Evolutionary conservation across 1,284 basidiomycete genomes (phyloP), one percentile per base, ranked within the genome.

Genomic region (Fomitiporia mediterranea): DNA sequence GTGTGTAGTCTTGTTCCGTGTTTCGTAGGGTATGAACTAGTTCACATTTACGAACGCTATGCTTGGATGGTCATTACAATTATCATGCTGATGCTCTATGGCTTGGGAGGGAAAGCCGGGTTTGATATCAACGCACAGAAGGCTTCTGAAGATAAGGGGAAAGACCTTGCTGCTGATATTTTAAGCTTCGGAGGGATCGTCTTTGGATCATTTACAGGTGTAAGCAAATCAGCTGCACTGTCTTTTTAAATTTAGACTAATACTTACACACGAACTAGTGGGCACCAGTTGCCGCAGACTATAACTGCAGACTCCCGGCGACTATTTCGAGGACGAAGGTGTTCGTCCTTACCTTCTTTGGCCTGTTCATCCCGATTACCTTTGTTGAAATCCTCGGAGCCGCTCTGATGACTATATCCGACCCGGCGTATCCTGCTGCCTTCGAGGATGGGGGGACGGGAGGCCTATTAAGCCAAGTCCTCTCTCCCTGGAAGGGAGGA

Each of bases 11-110:
- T 79, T 23, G 66, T 79, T n/a, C 77, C 77, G 15, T 78, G 77
- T 57, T 76, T 79, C 55, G 62, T 79, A 19, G 77, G 76, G 1
- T 79, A 84, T 63, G 63, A 77, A 56, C 69, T 81, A 53, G 71
- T 84, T 9, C 81, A 83, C 63, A 63, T 73, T 55, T 84, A 82
- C 64, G 83, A 86, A 61, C 74, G 81, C 11, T 84, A 80, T 59
- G 77, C 82, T 6, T 87, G 84, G 84, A 74, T 81, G 2, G 67
- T 78, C 25, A 74, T 77, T 32, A 68, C 80, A 55, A 69, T 82
- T 64, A 74, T 83, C 63, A 81, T 81, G 73, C 69, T 76, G 59
- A 78, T 81, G 62, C 70, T 78, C 40, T 79, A 78, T 62, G 84
- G 80, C 15, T 67, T 84, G 1, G 82, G 80, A 0, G 73, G 74